Base-by-base conservation (phyloP, 2,329 filamentous ascomycete species). In the Sclerotinia subarctica region DNA sequence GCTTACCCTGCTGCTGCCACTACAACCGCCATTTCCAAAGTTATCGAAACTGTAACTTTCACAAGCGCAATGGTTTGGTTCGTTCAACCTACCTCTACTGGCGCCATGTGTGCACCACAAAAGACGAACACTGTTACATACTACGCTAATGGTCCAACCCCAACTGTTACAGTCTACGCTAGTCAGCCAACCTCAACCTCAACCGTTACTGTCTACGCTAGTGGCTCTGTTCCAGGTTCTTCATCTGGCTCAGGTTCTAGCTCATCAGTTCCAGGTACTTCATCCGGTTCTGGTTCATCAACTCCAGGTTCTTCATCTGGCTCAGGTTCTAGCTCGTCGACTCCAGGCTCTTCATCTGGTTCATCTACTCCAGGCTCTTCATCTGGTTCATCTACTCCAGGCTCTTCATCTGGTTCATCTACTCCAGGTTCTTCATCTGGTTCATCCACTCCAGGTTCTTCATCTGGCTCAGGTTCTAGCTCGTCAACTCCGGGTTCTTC, bases 51-150 rank as follows among this genome's bases (percentile, higher is more conserved):
- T 1, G 26, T 67, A 13, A 62, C 46, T 6, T 62, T 67, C 24
- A 46, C 46, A 7, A 62, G 15, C 44, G 56, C 65, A 15, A 44
- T 67, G 1, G 35, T 67, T n/a, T 67, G 65, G 65, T 67, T 67
- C 56, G 65, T 67, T 8, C 32, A 67, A 29, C 65, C 65, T 60
- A 62, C 47, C 3, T 21, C 56, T 15, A 46, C 19, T 19, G 56
- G 35, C 5, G 6, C 56, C 3, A 53, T 67, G 44, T 67, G 65
- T 44, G 35, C 56, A 7, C 65, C 56, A 21, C 13, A 42, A 17
- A 42, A 42, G 38, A 19, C 52, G 38, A 67, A 67, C 15, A 62
- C 65, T 0, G 54, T 67, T 19, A 67, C 65, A 6, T 56, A 53
- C 3, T 67, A 62, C 52, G 65, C 56, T 19, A 32, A 21, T 32